Evolutionary conservation across 108 stramenopile genomes (phyloP).

Genomic region (Ochromonas danica): DNA sequence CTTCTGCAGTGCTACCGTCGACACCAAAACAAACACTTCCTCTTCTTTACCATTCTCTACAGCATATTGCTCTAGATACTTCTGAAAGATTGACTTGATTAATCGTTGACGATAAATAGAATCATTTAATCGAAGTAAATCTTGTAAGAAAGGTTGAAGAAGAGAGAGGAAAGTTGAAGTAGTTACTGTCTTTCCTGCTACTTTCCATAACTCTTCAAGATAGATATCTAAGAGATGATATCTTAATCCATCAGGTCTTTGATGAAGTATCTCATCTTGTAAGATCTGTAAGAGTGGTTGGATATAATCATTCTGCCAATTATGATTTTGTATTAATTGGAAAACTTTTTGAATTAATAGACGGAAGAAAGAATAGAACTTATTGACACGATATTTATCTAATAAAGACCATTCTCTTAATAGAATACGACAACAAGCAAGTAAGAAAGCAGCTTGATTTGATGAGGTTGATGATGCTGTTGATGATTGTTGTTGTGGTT

Average conservation of each 20-base stretch:
- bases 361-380: conserved; percentile 81
- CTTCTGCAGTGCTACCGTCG: background rate
- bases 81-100: background rate
- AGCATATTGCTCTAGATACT: background rate
- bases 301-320: conserved; percentile 78
- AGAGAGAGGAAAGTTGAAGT: background rate
- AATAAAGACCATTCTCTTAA: conserved; percentile 81
- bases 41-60: background rate
- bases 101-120: background rate
- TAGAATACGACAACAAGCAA: conserved; percentile 64
- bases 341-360: conserved; percentile 55
- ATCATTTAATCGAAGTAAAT: background rate
- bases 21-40: background rate
- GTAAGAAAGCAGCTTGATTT: conserved; percentile 40
- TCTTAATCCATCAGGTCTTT: conserved; percentile 75
- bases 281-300: conserved; percentile 78
- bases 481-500: too few relatives aligned
- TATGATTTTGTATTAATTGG: conserved; percentile 75
- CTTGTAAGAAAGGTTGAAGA: background rate
- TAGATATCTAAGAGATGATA: conserved; percentile 80
- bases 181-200: conserved; percentile 69
- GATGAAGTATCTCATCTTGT: conserved; percentile 69
- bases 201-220: conserved; percentile 69
- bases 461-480: background rate
- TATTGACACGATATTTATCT: conserved; percentile 87